Evolutionary conservation across 2,329 filamentous ascomycete genomes (phyloP), one percentile per base, ranked within the genome.

Genomic region (Aspergillus jensenii): DNA sequence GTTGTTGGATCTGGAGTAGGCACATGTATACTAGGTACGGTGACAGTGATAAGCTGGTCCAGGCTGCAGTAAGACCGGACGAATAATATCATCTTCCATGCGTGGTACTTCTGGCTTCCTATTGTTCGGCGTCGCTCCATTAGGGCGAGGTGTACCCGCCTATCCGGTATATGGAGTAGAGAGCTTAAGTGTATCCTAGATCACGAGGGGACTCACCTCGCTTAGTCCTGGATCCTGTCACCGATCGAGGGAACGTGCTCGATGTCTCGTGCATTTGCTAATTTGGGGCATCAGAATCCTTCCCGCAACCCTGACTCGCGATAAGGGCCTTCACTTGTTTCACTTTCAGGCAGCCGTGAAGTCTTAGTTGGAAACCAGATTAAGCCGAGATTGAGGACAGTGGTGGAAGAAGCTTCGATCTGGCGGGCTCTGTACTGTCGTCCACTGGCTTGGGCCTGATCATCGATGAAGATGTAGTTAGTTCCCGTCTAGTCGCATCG

Each of bases 241-340:
- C 15, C 5, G 35, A n/a, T 37, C 14, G 35, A 31, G 27, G 27
- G 27, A 31, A 31, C 27, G 14, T 37, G 35, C 6, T n/a, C 5
- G 35, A 37, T 37, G 35, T 21, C 31, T 15, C 21, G 12, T 6
- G 21, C 12, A 43, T 37, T n/a, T 37, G 27, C 9, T 31, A n/a
- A 15, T 37, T n/a, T 4, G 27, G 35, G 35, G 5, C 14, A 37
- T 37, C 35, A 9, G 14, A 6, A 6, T 37, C 14, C 15, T 37
- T 12, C 35, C 35, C 35, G 35, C 12, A n/a, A 5, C 17, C 21
- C 51, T 40, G 41, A 47, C 14, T 47, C 21, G 7, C 17, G 50
- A 51, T 40, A 47, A 44, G 19, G 12, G 14, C 27, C 17, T 33
- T 21, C 43, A 23, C 51, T 54, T 54, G 51, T 54, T n/a, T 54